Evolutionary conservation across 2,329 filamentous ascomycete species (phyloP), one percentile per base, ranked within the genome.

Genomic region (Davidsoniella eucalypti): DNA sequence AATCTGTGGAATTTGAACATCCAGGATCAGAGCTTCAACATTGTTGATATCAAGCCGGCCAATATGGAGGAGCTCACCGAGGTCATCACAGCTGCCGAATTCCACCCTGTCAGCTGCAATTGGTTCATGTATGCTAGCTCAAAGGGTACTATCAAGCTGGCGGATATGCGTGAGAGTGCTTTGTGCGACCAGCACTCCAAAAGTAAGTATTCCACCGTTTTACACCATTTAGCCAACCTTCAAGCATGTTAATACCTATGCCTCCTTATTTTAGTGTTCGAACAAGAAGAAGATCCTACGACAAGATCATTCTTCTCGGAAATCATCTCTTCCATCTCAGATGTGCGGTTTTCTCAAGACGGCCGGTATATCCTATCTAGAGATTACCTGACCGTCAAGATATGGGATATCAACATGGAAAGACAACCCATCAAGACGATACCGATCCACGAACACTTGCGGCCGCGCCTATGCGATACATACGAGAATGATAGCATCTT

Each of bases 111-210:
- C 61, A 94, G 88, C 71, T 98, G 92, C 75, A 96, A 98, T 68
- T 94, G 87, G 87, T 96, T 98, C 70, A 98, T 98, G 90, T 98
- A 96, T 65, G 92, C 92, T 58, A 96, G 90, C 66, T 95, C 88
- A 53, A 98, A 98, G 68, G 92, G 92, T 54, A 96, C 92, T 36
- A 96, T 98, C 69, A 98, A 98, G 69, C 73, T 98, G 59, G 92
- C 92, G 44, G 92, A 98, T 61, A 98, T 98, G 92, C 80, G 92
- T 60, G 84, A 95, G 71, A 94, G 87, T 61, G 92, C 92, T 26
- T 71, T 98, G 48, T 98, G 92, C 62, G 92, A 98, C 62, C 81
- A 93, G 61, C 92, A 98, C 62, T 82, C 87, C 16, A 98, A 98
- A 69, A 73, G 92, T 96, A 76, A 52, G 58, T 54, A 39, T 37